Conservation (phyloP, 1,284 basidiomycete species). For the Stygiomarasmius scandens region DNA sequence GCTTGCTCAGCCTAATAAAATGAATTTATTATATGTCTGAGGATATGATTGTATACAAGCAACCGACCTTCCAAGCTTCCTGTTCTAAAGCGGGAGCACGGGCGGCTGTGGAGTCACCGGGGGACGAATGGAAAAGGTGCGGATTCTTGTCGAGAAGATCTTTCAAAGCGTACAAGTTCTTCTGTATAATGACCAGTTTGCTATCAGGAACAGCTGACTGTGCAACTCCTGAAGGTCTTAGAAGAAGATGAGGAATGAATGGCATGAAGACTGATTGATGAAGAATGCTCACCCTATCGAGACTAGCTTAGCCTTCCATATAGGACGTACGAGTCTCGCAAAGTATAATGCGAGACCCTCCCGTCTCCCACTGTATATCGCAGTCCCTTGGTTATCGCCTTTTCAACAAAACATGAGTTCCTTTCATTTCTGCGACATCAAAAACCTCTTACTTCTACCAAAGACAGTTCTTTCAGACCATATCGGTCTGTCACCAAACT, state of each 20-base stretch:
- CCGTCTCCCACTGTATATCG: conserved; percentile 85
- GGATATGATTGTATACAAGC: conserved; percentile 2
- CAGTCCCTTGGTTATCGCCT: conserved; percentile 73
- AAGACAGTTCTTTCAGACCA: conserved; percentile 79
- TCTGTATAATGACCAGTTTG: conserved; percentile 70
- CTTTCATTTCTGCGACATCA: not conserved
- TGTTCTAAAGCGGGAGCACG: conserved; percentile 66
- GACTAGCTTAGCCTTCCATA: conserved; percentile 86
- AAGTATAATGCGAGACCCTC: conserved; percentile 91
- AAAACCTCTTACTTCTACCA: conserved; percentile 42
- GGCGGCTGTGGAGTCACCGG: conserved; percentile 61
- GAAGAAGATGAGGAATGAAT: conserved; percentile 11
- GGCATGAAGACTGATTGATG: not conserved
- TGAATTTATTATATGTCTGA: conserved; percentile 12
- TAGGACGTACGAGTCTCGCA: conserved; percentile 79
- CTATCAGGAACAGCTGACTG: conserved; percentile 65
- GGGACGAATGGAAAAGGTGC: conserved; percentile 76
- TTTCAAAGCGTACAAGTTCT: conserved; percentile 77
- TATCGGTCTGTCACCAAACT: conserved; percentile 80
- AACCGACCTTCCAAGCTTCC: conserved; percentile 79
- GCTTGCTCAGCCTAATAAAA: conserved; percentile 71
- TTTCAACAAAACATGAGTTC: conserved; percentile 9
- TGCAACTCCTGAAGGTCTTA: conserved; percentile 48
- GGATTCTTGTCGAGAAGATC: conserved; percentile 79
- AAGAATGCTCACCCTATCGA: conserved; percentile 50